Evolutionary conservation across 257 asterid genomes (phyloP), one percentile per base, ranked within the genome.

Genomic region (Rehmannia glutinosa): DNA sequence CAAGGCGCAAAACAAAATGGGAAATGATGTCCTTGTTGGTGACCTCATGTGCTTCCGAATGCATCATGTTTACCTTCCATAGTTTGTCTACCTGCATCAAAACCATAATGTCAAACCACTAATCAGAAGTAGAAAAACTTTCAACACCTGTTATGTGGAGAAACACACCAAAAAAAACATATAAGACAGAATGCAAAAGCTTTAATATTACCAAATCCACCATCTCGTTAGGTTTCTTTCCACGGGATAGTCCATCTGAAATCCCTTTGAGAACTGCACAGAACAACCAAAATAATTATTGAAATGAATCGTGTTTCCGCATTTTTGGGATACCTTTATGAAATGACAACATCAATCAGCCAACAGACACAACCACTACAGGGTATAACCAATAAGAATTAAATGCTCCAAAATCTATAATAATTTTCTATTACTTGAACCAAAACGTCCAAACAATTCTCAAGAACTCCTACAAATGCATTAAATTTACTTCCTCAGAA

Each of bases 1-100:
- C 97, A 12, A 94, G 96, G 46, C 99, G 91, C 69, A 94, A 77
- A 65, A 88, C 99, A 78, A 91, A 94, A 71, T 94, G 99, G 45
- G 99, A 93, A 76, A 88, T 83, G 71, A 88, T 73, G 70, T 94
- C 99, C 87, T 88, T 94, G 71, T 88, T 84, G 51, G 73, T 70
- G 55, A 21, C 79, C 71, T 85, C 95, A 17, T 89, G 73, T 64
- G 89, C 79, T 53, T 77, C 89, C 4, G 90, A 73, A 75, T 84
- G 92, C 77, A 74, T 73, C 95, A 91, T 91, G 81, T 82, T 75
- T 43, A 60, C 59, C 76, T 80, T 88, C 97, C 86, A 91, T 49
- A 88, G 68, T 35, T 81, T 86, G 4, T 55, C 15, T 27, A 77
- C 84, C 97, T 93, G 74, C 13, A 57, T 17, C 63, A 57, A 55